phyloP scores from a whole-genome alignment of 2,329 filamentous ascomycete species.

The Ceratocystis variospora region DNA sequence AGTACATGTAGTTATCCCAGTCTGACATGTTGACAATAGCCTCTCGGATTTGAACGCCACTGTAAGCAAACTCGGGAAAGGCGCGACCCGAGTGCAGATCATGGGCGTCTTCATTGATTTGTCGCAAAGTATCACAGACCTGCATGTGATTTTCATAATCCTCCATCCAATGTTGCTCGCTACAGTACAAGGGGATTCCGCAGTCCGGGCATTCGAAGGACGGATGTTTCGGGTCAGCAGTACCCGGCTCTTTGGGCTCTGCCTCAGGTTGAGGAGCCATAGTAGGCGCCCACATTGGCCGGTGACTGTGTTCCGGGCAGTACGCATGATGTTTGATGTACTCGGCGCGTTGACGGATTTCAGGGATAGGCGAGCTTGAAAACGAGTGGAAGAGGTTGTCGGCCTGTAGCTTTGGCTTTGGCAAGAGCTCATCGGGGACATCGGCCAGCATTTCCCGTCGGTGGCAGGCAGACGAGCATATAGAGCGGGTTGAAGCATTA shows the following conservation, averaged over 20 bases:
- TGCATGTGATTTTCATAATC: constrained; percentile 88
- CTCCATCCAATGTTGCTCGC: constrained; percentile 86
- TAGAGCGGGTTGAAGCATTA: constrained; percentile 3
- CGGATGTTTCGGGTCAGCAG: constrained; percentile 60
- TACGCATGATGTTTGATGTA: constrained; percentile 89
- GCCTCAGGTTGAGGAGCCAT: constrained; percentile 51
- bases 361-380: constrained; percentile 72
- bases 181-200: constrained; percentile 85
- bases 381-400: constrained; percentile 92
- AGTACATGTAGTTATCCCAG: constrained; percentile 96
- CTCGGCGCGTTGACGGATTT: constrained; percentile 73
- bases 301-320: constrained; percentile 82
- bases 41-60: constrained; percentile 79
- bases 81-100: constrained; percentile 79
- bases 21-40: constrained; percentile 93
- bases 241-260: constrained; percentile 37
- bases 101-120: constrained; percentile 97
- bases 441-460: constrained; percentile 17
- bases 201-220: constrained; percentile 94
- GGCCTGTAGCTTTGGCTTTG: constrained; percentile 37
- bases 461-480: constrained; percentile 11
- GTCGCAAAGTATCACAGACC: constrained; percentile 76
- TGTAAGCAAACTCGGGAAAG: constrained; percentile 90
- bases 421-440: constrained; percentile 21
- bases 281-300: constrained; percentile 54